Evolutionary conservation across 2,329 filamentous ascomycete genomes (phyloP).

Genomic region (Ophiocordyceps camponoti-floridani): DNA sequence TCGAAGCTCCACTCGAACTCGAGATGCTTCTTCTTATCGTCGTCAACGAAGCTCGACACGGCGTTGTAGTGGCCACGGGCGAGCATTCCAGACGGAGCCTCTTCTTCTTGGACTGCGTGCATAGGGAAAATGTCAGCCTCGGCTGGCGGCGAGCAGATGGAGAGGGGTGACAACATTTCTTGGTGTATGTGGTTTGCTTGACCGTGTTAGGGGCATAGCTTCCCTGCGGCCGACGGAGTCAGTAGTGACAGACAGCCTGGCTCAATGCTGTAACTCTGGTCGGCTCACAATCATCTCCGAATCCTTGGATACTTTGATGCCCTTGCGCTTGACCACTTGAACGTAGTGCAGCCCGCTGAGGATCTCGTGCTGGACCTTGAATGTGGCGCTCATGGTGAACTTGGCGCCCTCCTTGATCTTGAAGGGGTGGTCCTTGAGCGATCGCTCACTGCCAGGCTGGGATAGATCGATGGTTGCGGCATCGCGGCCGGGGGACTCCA

Average conservation of each 20-base stretch:
- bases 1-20: slow-evolving; percentile 94
- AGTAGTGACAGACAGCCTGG: neutral
- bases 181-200: slow-evolving; percentile 68
- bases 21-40: slow-evolving; percentile 81
- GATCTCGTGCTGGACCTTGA: slow-evolving; percentile 95
- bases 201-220: slow-evolving; percentile 89
- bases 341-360: slow-evolving; percentile 91
- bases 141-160: neutral
- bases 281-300: slow-evolving; percentile 85
- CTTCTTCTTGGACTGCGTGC: slow-evolving; percentile 66
- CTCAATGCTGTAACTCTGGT: neutral
- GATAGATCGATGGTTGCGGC: slow-evolving; percentile 85
- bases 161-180: slow-evolving; percentile 56
- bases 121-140: neutral
- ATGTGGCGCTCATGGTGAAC: slow-evolving; percentile 87
- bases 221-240: slow-evolving; percentile 33
- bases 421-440: slow-evolving; percentile 83
- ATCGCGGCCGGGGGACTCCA: slow-evolving; percentile 65
- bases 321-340: slow-evolving; percentile 81
- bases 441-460: slow-evolving; percentile 50
- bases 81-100: slow-evolving; percentile 81
- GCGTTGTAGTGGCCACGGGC: slow-evolving; percentile 82
- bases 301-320: slow-evolving; percentile 75
- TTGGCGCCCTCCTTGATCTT: slow-evolving; percentile 89
- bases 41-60: slow-evolving; percentile 79